Conservation (phyloP, 495 filamentous ascomycete genomes). For the Tetracladium setigerum region DNA sequence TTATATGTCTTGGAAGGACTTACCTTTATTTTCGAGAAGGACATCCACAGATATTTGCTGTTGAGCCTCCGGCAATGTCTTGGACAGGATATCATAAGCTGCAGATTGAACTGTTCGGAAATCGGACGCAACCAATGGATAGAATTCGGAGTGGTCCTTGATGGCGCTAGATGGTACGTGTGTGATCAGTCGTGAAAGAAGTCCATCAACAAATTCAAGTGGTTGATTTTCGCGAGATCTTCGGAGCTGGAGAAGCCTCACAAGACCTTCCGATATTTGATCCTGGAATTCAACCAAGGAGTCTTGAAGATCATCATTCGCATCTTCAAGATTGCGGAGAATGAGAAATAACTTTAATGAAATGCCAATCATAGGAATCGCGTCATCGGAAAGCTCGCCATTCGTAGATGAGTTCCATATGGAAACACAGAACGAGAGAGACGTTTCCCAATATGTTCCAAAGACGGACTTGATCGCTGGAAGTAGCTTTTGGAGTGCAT, state of each 20-base stretch:
- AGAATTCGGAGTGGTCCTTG: constrained; percentile 53
- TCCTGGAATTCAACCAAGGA: constrained; percentile 47
- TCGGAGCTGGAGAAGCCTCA: constrained; percentile 50
- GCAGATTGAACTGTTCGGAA: constrained; percentile 69
- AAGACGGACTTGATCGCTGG: constrained; percentile 70
- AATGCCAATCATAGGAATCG: constrained; percentile 54
- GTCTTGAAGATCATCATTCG: constrained; percentile 84
- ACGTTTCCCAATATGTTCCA: constrained; percentile 74
- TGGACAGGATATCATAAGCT: constrained; percentile 75
- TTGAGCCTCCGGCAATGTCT: constrained; percentile 64
- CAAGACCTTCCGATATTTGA: constrained; percentile 44
- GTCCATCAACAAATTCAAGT: constrained; percentile 53
- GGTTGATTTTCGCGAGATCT: constrained; percentile 29
- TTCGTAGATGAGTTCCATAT: constrained; percentile 40
- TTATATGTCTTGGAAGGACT: not conserved
- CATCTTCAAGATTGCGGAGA: constrained; percentile 30
- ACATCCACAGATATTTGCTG: constrained; percentile 79
- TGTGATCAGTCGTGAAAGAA: constrained; percentile 55
- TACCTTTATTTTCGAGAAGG: constrained; percentile 61
- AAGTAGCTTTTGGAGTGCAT: constrained; percentile 55
- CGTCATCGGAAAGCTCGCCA: constrained; percentile 25
- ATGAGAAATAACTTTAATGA: constrained; percentile 60
- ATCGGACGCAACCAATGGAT: constrained; percentile 64
- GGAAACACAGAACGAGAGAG: constrained; percentile 47
- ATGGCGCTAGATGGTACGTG: constrained; percentile 47